Evolutionary conservation across 352 stramenopile genomes (phyloP), one percentile per base, ranked within the genome.

Genomic region (Phytopythium chamaehyphon): DNA sequence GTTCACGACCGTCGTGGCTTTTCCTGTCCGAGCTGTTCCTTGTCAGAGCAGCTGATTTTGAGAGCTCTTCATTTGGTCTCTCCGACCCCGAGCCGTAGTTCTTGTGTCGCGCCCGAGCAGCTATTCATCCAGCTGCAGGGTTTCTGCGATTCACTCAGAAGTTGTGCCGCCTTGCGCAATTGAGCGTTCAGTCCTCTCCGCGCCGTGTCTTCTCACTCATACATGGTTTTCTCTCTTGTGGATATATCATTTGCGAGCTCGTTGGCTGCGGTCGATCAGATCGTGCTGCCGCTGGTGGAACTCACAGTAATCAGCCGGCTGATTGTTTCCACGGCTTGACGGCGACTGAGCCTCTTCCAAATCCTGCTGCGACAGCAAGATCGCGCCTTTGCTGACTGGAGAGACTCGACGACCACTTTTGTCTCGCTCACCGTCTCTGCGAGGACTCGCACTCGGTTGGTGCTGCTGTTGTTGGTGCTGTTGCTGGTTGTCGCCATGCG

Each of bases 401-500:
- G 14, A 21, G 5, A 31, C 31, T 18, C 44, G 44, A 18, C 18
- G n/a, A 15, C 43, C 22, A 14, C 43, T 49, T 16, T 49, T 31
- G 24, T n/a, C 15, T 9, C 43, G 12, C 21, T 38, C 26, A 1
- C 22, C 24, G 4, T 31, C 26, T 24, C 43, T 12, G 9, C 15
- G 46, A 16, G 46, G 18, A 14, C 46, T 51, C 21, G 44, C 14
- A 28, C 33, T 43, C 15, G 28, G 44, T 6, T 18, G 6, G 16
- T 64, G 61, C 26, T 69, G 55, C 24, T 78, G 57, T 22, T 42
- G 44, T 6, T 18, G 6, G 16, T 64, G 61, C 26, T 69, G 55
- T 22, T 78, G 57, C 61, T 66, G 40, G 42, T 65, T 23, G 66
- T 57, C 50, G 47, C 51, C 23, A 42, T 60, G 37, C 60, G 69